Evolutionary conservation across 2,329 filamentous ascomycete genomes (phyloP).

Genomic region (Exophiala oligosperma): DNA sequence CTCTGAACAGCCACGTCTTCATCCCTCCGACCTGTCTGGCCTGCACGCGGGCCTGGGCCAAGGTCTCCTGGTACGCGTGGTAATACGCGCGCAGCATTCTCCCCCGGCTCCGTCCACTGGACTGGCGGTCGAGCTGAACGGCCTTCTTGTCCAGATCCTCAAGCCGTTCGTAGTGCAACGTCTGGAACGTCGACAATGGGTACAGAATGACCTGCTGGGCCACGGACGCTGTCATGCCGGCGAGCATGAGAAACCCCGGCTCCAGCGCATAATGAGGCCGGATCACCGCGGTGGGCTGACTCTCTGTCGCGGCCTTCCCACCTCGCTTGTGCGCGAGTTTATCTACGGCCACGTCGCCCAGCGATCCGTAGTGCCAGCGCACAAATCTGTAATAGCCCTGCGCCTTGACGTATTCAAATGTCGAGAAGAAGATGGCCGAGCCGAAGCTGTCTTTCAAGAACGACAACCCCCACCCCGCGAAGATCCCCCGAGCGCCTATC

Average conservation of each 20-base stretch:
- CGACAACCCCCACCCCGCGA: slow-evolving; percentile 62
- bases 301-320: slow-evolving; percentile 13
- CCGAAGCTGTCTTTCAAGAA: slow-evolving; percentile 62
- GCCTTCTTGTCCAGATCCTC: slow-evolving; percentile 59
- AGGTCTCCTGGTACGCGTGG: slow-evolving; percentile 61
- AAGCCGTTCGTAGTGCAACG: slow-evolving; percentile 59
- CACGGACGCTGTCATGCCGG: slow-evolving; percentile 59
- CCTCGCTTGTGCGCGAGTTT: slow-evolving; percentile 28
- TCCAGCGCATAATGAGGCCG: slow-evolving; percentile 64
- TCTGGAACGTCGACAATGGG: slow-evolving; percentile 60
- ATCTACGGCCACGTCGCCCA: slow-evolving; percentile 33
- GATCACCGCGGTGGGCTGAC: slow-evolving; percentile 41
- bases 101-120: slow-evolving; percentile 32
- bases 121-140: slow-evolving; percentile 31
- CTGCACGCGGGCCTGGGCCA: slow-evolving; percentile 52
- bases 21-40: slow-evolving; percentile 53
- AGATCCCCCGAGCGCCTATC: slow-evolving; percentile 62
- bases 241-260: slow-evolving; percentile 60
- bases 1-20: slow-evolving; percentile 56
- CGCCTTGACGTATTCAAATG: slow-evolving; percentile 64
- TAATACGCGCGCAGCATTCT: slow-evolving; percentile 57
- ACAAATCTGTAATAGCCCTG: slow-evolving; percentile 64
- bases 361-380: slow-evolving; percentile 56
- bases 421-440: slow-evolving; percentile 62
- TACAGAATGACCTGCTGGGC: slow-evolving; percentile 60